Evolutionary conservation across 1,284 basidiomycete species (phyloP), one percentile per base, ranked within the genome.

Genomic region (Ganoderma sinense): DNA sequence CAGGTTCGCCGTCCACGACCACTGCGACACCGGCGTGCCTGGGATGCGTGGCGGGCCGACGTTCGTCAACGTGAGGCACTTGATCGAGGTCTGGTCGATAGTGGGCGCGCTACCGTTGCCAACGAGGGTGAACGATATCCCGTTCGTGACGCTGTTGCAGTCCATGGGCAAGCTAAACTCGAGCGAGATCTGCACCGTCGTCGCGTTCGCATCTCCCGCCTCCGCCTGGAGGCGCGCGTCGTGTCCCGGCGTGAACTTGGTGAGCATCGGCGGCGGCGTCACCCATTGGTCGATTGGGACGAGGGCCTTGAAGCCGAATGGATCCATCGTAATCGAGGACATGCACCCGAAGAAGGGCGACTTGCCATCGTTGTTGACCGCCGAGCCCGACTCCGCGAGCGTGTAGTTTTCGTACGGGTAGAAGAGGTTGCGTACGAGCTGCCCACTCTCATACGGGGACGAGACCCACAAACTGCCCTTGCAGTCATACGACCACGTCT

Each of bases 171-270:
- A 80, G 75, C 91, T 96, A 82, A 94, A 97, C 80, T 97, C 92
- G 70, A 97, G 84, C 0, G 85, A 78, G 67, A 97, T 88, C 71
- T 91, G 83, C 67, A 95, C 80, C 1, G 85, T 87, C 20, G 89
- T 91, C 2, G 87, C 85, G 72, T 91, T 91, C 61, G 82, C 71
- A 40, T 87, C 84, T 6, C 82, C 85, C 6, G 83, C 66, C 48
- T 84, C 83, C 5, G 84, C 85, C 3, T 85, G 78, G 40, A 95
- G 82, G 51, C 96, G 91, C 31, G 89, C 86, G 75, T 97, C 96
- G 79, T 97, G 96, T 1, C 95, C 94, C 0, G 96, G 96, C 4
- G 81, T 80, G 81, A 97, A 97, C 66, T 88, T 88, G 14, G 94
- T 94, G 66, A 97, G 81, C 65, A 89, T 87, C 23, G 95, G 94